phyloP scores from a whole-genome alignment of 768 basidiomycete genomes.

The Lepiota brunneoincarnata region DNA sequence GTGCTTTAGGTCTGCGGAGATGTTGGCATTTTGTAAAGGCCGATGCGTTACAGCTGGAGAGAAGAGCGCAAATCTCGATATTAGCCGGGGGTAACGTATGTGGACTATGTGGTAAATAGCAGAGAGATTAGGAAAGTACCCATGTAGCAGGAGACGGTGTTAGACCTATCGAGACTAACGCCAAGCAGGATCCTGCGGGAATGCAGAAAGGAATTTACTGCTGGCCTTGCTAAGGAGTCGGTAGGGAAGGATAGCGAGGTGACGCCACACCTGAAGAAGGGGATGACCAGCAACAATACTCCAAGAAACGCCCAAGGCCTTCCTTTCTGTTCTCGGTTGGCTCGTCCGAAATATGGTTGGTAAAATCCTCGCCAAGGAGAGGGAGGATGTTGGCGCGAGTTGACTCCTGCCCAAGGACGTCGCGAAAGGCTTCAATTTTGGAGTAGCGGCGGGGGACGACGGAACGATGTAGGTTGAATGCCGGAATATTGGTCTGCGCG shows the following conservation, averaged over 20 bases:
- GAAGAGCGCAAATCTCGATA: background rate
- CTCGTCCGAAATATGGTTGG: constrained; percentile 96
- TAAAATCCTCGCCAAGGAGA: constrained; percentile 97
- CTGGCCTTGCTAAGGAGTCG: constrained; percentile 65
- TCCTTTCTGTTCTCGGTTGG: constrained; percentile 91
- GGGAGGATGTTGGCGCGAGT: constrained; percentile 97
- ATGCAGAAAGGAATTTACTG: constrained; percentile 93
- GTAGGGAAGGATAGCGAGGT: background rate
- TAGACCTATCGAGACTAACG: constrained; percentile 77
- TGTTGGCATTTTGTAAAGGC: background rate
- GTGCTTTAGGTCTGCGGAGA: background rate
- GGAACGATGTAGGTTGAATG: constrained; percentile 95
- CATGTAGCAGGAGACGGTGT: too few species aligned
- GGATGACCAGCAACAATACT: constrained; percentile 97
- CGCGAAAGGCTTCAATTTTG: constrained; percentile 95
- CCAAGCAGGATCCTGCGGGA: constrained; percentile 94
- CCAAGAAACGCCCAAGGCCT: constrained; percentile 90
- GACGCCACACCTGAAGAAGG: constrained; percentile 73
- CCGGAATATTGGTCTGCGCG: constrained; percentile 94
- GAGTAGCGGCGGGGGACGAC: constrained; percentile 86
- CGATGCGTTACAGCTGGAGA: background rate
- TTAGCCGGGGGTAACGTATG: background rate
- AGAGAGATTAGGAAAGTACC: too few species aligned
- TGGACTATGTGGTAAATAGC: too few species aligned
- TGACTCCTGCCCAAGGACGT: constrained; percentile 95